Percentiles rank a stretch among this genome's conserved stretches.
These are phyloP conservation scores for Neopestalotiopsis sp. DNA, from an alignment of 2,329 filamentous ascomycete species.

Conservation along the genomic window DNA sequence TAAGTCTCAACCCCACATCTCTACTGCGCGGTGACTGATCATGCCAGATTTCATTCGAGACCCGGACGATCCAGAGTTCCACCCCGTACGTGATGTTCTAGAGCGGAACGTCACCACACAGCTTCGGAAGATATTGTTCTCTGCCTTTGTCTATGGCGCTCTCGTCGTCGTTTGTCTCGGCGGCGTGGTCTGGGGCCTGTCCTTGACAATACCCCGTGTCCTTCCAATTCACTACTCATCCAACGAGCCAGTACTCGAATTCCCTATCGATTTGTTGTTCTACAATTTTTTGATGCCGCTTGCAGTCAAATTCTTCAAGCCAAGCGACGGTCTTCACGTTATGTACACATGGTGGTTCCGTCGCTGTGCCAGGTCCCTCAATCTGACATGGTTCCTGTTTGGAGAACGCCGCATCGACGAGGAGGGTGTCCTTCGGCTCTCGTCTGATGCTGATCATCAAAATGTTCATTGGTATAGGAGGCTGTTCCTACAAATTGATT, in stretches of 20 bases:
- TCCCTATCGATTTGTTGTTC: conserved; percentile 90
- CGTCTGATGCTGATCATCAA: conserved; percentile 36
- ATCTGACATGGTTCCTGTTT: conserved; percentile 92
- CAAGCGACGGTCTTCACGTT: conserved; percentile 80
- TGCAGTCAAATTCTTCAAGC: conserved; percentile 82
- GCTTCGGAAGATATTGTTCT: conserved; percentile 94
- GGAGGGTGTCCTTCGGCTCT: conserved; percentile 70
- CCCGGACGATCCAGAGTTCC: conserved; percentile 97
- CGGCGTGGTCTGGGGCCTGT: conserved; percentile 93
- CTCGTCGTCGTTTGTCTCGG: conserved; percentile 92
- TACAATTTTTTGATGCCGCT: conserved; percentile 97
- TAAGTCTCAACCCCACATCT: conserved; percentile 51
- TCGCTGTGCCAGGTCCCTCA: conserved; percentile 77
- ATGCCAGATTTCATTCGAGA: conserved; percentile 88
- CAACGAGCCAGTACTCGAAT: conserved; percentile 90
- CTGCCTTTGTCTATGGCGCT: conserved; percentile 92
- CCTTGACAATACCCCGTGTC: conserved; percentile 69
- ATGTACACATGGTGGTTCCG: conserved; percentile 98
- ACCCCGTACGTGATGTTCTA: conserved; percentile 94
- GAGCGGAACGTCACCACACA: conserved; percentile 93
- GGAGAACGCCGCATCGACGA: conserved; percentile 82
- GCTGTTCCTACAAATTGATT: conserved; percentile 51
- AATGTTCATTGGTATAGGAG: conserved; percentile 45
- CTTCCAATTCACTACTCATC: conserved; percentile 94
- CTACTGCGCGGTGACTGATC: not conserved